Base-by-base conservation (phyloP, 306 rosid species). In the Carpinus viminea region DNA sequence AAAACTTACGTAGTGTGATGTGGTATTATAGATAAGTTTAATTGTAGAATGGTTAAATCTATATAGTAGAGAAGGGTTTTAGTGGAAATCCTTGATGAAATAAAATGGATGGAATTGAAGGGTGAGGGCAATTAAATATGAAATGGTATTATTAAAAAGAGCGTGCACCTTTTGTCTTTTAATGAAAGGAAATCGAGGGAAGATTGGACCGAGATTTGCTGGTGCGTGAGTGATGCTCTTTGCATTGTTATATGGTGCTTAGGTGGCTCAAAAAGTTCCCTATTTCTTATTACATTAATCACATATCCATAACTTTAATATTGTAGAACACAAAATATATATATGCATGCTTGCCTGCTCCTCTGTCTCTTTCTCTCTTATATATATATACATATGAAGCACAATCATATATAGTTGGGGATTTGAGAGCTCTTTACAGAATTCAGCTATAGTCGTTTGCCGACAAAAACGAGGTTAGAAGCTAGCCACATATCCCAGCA, bases 151-250 rank as follows among this genome's bases (percentile, higher is more conserved):
- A 68, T 34, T 18, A 16, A n/a, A 47, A 62, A 5, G 55, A 59
- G 80, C 71, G 69, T 71, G 69, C 13, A 77, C 76, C 78, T 87
- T 87, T 79, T 85, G 84, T 81, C 72, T 72, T 74, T 77, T 82
- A 91, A 85, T 80, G 93, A 78, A 88, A 88, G 81, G 81, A 90
- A 83, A 88, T 90, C 85, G 83, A 90, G 91, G 74, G 80, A 88
- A 85, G 95, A 90, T 90, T 79, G 87, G 76, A 81, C 53, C 83
- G 87, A 85, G 96, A 90, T 86, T 69, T 74, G 86, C 77, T 64
- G 21, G 21, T 5, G 24, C 71, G 34, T 11, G 15, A 62, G 18
- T 31, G 43, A 28, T 62, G 45, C 8, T 5, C 5, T 11, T 41
- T 38, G 21, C 47, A 38, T 38, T 64, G 18, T 66, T 66, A 4